A percentile compares a stretch with the other conserved stretches of the same genome.
These are phyloP conservation scores for Fimicolochytrium jonesii DNA, from an alignment of 192 early-diverging fungal species.

Conservation along the genomic window DNA sequence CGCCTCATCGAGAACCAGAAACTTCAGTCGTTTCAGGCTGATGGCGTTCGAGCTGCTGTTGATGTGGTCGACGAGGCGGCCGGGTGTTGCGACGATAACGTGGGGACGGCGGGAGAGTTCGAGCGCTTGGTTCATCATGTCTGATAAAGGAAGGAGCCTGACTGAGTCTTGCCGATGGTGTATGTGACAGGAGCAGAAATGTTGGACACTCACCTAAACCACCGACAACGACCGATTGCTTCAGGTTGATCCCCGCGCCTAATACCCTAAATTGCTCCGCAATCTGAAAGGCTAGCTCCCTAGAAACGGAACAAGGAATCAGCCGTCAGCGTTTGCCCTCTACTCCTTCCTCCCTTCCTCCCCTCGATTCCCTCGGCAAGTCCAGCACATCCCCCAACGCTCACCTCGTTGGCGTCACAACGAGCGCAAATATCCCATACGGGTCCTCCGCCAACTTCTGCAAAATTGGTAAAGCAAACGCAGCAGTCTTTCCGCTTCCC, in stretches of 20 bases:
- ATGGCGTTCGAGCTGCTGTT: constrained; percentile 68
- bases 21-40: constrained; percentile 69
- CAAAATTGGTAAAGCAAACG: constrained; percentile 96
- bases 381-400: not conserved
- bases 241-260: constrained; percentile 79
- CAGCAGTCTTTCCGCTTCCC: constrained; percentile 95
- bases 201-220: constrained; percentile 82
- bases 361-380: too few species aligned
- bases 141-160: too few species aligned
- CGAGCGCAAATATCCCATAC: constrained; percentile 93
- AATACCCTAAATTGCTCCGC: constrained; percentile 95
- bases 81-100: constrained; percentile 92
- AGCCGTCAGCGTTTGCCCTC: too few species aligned
- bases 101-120: constrained; percentile 82
- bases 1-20: constrained; percentile 93
- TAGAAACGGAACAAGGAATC: too few species aligned
- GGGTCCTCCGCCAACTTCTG: constrained; percentile 94
- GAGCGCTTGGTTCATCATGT: constrained; percentile 93
- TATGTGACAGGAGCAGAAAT: too few species aligned
- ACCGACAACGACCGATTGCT: constrained; percentile 85
- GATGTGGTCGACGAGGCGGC: constrained; percentile 90
- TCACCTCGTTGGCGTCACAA: constrained; percentile 89
- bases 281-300: constrained; percentile 97
- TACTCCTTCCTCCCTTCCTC: too few species aligned
- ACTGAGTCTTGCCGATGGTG: too few species aligned